Evolutionary conservation across 805 yeast genomes (phyloP).

Genomic region (Ascoidea tarda): DNA sequence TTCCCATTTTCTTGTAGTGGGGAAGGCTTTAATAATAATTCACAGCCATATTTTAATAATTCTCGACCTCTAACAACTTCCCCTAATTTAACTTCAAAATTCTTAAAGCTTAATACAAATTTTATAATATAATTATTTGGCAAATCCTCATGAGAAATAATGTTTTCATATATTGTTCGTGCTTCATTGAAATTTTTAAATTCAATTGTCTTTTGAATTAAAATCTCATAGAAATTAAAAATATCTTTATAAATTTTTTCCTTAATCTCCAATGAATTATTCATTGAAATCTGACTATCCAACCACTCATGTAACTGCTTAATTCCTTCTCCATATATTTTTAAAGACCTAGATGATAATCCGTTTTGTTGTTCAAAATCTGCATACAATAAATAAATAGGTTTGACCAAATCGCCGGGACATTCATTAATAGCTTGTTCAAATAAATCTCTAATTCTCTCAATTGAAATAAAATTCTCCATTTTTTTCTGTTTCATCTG

Average conservation of each 20-base stretch:
- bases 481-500: constrained; percentile 12
- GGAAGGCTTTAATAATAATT: constrained; percentile 9
- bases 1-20: constrained; percentile 2
- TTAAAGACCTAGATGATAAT: constrained; percentile 31
- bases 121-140: constrained; percentile 26
- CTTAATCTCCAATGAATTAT: background rate
- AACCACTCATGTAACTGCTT: constrained; percentile 5
- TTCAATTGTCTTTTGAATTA: background rate
- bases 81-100: constrained; percentile 35
- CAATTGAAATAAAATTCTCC: constrained; percentile 18
- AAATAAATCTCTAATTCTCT: constrained; percentile 57
- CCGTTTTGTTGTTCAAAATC: constrained; percentile 48
- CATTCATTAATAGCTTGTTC: constrained; percentile 47
- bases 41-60: constrained; percentile 40
- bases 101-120: constrained; percentile 39
- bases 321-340: constrained; percentile 39
- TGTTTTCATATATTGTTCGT: constrained; percentile 3
- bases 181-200: constrained; percentile 1
- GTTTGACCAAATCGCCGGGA: constrained; percentile 31
- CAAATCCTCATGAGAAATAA: constrained; percentile 18
- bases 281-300: background rate
- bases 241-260: constrained; percentile 4
- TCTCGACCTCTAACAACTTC: constrained; percentile 52
- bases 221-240: constrained; percentile 1
- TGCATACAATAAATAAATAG: constrained; percentile 41